phyloP scores from a whole-genome alignment of 192 early-diverging fungal genomes.

The Coemansia reversa region DNA sequence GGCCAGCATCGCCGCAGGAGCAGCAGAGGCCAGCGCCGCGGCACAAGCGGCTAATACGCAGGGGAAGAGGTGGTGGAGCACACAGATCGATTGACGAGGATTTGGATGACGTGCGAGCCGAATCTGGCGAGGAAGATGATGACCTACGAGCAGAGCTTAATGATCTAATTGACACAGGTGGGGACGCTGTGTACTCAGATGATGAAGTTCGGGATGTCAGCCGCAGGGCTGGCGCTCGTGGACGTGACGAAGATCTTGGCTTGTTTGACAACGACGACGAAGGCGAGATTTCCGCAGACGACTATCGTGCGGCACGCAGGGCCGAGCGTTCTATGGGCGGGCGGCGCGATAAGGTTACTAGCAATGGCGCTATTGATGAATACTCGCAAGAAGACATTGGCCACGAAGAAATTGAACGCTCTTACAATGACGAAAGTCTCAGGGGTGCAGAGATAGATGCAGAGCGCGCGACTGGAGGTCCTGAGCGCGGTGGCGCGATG shows the following conservation, averaged over 20 bases:
- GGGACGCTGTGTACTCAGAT: conserved; percentile 20
- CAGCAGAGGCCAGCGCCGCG: conserved; percentile 53
- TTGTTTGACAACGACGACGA: conserved; percentile 44
- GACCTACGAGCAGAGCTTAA: conserved; percentile 41
- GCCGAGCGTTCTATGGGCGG: not conserved
- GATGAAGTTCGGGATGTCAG: conserved; percentile 7
- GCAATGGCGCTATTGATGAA: conserved; percentile 5
- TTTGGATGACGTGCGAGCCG: conserved; percentile 38
- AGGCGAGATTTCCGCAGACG: conserved; percentile 11
- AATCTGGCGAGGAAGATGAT: conserved; percentile 23
- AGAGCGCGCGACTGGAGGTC: conserved; percentile 11
- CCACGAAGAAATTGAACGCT: not conserved
- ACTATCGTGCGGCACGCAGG: conserved; percentile 16
- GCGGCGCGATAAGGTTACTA: not conserved
- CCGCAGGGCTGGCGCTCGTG: not conserved
- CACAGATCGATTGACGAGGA: conserved; percentile 31
- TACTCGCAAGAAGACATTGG: conserved; percentile 6
- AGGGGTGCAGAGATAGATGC: not conserved
- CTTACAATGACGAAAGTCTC: conserved; percentile 5
- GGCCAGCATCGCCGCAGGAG: conserved; percentile 29
- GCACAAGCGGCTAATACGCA: conserved; percentile 77
- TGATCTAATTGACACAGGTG: conserved; percentile 29
- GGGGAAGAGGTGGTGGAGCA: conserved; percentile 45
- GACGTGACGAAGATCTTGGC: conserved; percentile 33
- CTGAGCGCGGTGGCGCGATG: conserved; percentile 20